Evolutionary conservation across 1,284 basidiomycete species (phyloP), one percentile per base, ranked within the genome.

Genomic region (Ganoderma sinense): DNA sequence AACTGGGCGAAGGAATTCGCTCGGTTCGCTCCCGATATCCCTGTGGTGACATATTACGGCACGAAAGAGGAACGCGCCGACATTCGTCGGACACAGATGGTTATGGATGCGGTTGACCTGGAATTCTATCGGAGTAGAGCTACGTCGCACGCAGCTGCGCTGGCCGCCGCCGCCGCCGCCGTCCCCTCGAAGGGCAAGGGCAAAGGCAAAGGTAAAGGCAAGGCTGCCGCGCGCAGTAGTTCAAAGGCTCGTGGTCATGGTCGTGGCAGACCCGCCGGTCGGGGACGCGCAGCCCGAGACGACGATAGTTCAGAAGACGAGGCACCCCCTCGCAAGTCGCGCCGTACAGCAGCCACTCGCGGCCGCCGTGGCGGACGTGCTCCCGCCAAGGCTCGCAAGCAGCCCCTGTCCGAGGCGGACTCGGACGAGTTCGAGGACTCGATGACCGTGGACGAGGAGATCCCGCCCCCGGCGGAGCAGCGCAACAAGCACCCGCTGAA

Each of bases 1-100:
- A 98, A 98, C 77, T 99, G 97, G 97, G 82, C 89, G 0, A 89
- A 91, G 64, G 97, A 99, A 79, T 98, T 97, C 78, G 82, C 84
- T 56, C 92, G 92, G 74, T 98, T 97, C 79, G 91, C 94, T 7
- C 95, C 94, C 11, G 79, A 84, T 45, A 94, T 97, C 41, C 93
- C 94, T 2, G 91, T 95, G 0, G 87, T 95, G 72, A 91, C 97
- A 85, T 98, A 99, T 78, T 96, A 98, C 75, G 97, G 97, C 4
- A 84, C 88, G 0, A 94, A 92, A 1, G 88, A 89, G 4, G 89
- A 96, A 69, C 91, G 95, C 36, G 90, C 91, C 0, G 88, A 92
- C 67, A 80, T 97, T 11, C 88, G 96, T n/a, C 70, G 70, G 23
- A 74, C 65, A 43, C 40, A 65, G 14, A 74, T 75, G 72, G 71